A percentile compares a stretch with the other conserved stretches of the same genome.
Evolutionary conservation across 2,329 filamentous ascomycete genomes (phyloP).

Genomic region (Ophiocordyceps camponoti-saundersi): DNA sequence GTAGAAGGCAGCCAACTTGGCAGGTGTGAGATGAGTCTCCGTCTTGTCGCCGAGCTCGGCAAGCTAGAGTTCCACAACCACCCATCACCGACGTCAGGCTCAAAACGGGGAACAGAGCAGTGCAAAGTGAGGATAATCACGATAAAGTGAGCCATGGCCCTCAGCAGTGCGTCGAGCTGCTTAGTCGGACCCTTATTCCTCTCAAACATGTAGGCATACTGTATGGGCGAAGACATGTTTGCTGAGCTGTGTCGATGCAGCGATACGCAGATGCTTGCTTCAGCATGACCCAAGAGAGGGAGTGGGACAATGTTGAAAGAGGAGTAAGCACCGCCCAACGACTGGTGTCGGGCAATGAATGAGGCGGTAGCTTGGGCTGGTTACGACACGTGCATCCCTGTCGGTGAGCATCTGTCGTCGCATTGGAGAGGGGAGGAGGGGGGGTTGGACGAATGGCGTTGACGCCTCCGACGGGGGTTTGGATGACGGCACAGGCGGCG

Average conservation of each 20-base stretch:
- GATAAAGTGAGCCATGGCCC: constrained; percentile 52
- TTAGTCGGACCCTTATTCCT: constrained; percentile 50
- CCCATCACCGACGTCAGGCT: not conserved
- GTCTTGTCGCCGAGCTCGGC: constrained; percentile 40
- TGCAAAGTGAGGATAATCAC: constrained; percentile 27
- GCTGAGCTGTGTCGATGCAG: not conserved
- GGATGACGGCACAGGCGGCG: not conserved
- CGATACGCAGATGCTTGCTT: not conserved
- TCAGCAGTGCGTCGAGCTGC: constrained; percentile 48
- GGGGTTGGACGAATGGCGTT: not conserved
- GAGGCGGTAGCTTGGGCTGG: too few species aligned
- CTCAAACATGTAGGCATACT: constrained; percentile 53
- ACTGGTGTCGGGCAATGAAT: too few species aligned
- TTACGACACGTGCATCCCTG: too few species aligned
- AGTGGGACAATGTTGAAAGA: not conserved
- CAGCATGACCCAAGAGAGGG: not conserved
- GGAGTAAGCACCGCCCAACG: too few species aligned
- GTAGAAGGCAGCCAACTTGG: constrained; percentile 64
- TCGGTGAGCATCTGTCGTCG: too few species aligned
- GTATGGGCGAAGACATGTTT: constrained; percentile 10
- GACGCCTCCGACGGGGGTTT: not conserved
- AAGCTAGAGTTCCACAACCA: constrained; percentile 20
- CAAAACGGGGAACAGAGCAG: not conserved
- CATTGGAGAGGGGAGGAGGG: too few species aligned
- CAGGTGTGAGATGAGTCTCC: constrained; percentile 37